A percentile compares a stretch with the other conserved stretches of the same genome.
These are phyloP conservation scores for Coleophoma cylindrospora DNA, from an alignment of 2,329 filamentous ascomycete species.

Conservation along the genomic window DNA sequence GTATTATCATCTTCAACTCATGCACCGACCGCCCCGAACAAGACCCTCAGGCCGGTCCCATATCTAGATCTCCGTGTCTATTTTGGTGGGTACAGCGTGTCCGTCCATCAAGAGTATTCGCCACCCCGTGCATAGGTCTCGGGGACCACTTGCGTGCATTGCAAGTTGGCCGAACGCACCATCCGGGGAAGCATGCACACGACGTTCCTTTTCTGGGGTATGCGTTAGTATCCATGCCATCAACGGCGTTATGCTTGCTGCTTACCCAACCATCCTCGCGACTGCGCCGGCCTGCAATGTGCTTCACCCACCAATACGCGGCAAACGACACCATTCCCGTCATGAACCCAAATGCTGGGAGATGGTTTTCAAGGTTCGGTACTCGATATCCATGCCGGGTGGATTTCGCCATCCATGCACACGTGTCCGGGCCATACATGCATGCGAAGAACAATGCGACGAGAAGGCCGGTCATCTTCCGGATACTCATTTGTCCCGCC, in stretches of 20 bases:
- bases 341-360: conserved; percentile 16
- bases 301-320: conserved; percentile 13
- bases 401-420: too few species aligned
- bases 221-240: too few species aligned
- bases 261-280: too few species aligned
- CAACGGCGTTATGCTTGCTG: too few species aligned
- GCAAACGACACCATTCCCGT: conserved; percentile 13
- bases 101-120: background rate
- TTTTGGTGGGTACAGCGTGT: background rate
- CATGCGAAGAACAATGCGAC: background rate
- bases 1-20: too few species aligned
- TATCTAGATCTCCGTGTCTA: too few species aligned
- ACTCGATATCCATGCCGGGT: too few species aligned
- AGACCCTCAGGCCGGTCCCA: too few species aligned
- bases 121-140: conserved; percentile 1
- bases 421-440: too few species aligned
- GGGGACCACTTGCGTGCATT: background rate
- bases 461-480: background rate
- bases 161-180: background rate
- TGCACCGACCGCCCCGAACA: too few species aligned
- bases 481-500: background rate
- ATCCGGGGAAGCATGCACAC: conserved; percentile 2
- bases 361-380: background rate
- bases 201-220: background rate
- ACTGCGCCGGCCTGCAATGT: background rate